Percentiles rank a stretch among this genome's conserved stretches.
phyloP scores from a whole-genome alignment of 768 basidiomycete species.

The Boletus fagicola region DNA sequence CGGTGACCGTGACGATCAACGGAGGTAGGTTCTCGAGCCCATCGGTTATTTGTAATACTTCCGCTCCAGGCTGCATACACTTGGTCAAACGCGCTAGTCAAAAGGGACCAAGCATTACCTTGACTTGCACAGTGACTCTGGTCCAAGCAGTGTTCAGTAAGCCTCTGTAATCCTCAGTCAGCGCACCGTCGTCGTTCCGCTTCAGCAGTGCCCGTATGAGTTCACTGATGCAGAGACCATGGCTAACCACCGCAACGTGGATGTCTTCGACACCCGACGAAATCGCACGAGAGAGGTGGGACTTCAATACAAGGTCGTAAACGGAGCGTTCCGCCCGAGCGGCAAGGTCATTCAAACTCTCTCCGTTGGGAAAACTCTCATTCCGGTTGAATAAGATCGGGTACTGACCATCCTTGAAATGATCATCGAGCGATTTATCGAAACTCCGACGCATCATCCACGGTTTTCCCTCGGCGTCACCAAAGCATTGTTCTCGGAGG shows the following conservation, averaged over 20 bases:
- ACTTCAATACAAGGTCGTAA: slow-evolving; percentile 48
- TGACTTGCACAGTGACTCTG: slow-evolving; percentile 47
- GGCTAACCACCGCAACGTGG: slow-evolving; percentile 70
- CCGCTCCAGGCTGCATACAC: slow-evolving; percentile 29
- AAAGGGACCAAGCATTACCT: slow-evolving; percentile 34
- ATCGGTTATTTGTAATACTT: slow-evolving; percentile 19
- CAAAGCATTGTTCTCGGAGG: slow-evolving; percentile 69
- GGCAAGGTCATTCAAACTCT: slow-evolving; percentile 63
- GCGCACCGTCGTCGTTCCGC: slow-evolving; percentile 36
- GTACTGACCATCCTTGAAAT: slow-evolving; percentile 52
- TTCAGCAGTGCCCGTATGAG: slow-evolving; percentile 51
- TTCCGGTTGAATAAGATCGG: slow-evolving; percentile 46
- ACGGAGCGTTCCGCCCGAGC: slow-evolving; percentile 52
- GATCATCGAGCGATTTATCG: slow-evolving; percentile 39
- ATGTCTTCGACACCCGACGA: slow-evolving; percentile 38
- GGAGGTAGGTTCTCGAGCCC: slow-evolving; percentile 30
- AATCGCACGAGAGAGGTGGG: slow-evolving; percentile 48
- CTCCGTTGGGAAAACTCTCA: slow-evolving; percentile 67
- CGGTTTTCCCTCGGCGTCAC: slow-evolving; percentile 63
- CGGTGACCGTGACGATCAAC: slow-evolving; percentile 45
- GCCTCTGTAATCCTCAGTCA: slow-evolving; percentile 40
- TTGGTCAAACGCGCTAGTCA: slow-evolving; percentile 4
- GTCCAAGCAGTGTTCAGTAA: slow-evolving; percentile 73
- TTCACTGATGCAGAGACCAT: slow-evolving; percentile 69
- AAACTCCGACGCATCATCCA: slow-evolving; percentile 35